phyloP scores from a whole-genome alignment of 192 early-diverging fungal species.

The Irineochytrium annulatum region DNA sequence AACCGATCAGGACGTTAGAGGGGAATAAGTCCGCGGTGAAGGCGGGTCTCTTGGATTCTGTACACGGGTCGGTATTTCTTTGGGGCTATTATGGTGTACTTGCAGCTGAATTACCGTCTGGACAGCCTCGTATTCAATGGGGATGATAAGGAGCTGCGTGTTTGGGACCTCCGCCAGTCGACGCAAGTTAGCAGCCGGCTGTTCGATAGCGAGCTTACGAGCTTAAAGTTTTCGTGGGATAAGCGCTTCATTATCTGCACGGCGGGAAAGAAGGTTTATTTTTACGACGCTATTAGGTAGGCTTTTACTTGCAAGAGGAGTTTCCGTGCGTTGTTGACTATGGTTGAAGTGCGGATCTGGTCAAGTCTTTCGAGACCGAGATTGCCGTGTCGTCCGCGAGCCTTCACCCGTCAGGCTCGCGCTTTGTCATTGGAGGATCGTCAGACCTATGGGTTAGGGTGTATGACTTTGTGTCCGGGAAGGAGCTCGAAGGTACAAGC shows the following conservation, averaged over 20 bases:
- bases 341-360: slow-evolving; percentile 26
- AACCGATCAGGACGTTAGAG: slow-evolving; percentile 37
- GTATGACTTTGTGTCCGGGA: slow-evolving; percentile 73
- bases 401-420: slow-evolving; percentile 71
- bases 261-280: slow-evolving; percentile 69
- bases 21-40: slow-evolving; percentile 59
- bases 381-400: slow-evolving; percentile 73
- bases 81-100: neutral
- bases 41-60: slow-evolving; percentile 59
- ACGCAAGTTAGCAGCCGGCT: slow-evolving; percentile 58
- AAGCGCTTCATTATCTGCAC: slow-evolving; percentile 71
- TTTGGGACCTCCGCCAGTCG: slow-evolving; percentile 72
- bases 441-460: slow-evolving; percentile 82
- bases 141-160: slow-evolving; percentile 44
- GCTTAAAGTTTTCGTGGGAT: slow-evolving; percentile 71
- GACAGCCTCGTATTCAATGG: slow-evolving; percentile 41
- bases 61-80: slow-evolving; percentile 30
- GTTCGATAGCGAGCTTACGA: slow-evolving; percentile 63
- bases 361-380: slow-evolving; percentile 27
- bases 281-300: slow-evolving; percentile 69
- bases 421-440: slow-evolving; percentile 76
- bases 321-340: neutral
- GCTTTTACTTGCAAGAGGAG: slow-evolving; percentile 9
- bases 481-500: slow-evolving; percentile 52
- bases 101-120: neutral